Evolutionary conservation across 352 stramenopile genomes (phyloP).

Genomic region (Phytopythium sindhum): DNA sequence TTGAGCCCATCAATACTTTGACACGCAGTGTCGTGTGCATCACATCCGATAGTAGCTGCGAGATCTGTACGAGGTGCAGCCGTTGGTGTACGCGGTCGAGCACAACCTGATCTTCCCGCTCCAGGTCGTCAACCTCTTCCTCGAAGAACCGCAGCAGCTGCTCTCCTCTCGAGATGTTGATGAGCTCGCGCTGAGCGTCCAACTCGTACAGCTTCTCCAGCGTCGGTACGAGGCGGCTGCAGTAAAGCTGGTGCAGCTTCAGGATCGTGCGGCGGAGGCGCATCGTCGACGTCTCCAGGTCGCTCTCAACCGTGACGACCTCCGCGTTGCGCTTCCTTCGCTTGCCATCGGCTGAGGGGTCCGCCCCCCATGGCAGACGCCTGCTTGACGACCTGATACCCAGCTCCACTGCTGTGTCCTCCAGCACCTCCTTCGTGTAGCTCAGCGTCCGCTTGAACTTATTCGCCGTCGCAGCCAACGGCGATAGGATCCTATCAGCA

Average conservation of each 20-base stretch:
- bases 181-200: slow-evolving; percentile 33
- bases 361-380: slow-evolving; percentile 49
- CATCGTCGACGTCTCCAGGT: slow-evolving; percentile 41
- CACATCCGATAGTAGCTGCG: slow-evolving; percentile 57
- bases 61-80: slow-evolving; percentile 50
- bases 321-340: slow-evolving; percentile 9
- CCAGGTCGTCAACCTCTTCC: slow-evolving; percentile 62
- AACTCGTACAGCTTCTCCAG: slow-evolving; percentile 46
- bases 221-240: slow-evolving; percentile 43
- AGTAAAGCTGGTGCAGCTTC: slow-evolving; percentile 57
- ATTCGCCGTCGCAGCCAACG: slow-evolving; percentile 19
- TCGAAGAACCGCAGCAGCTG: slow-evolving; percentile 54
- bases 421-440: slow-evolving; percentile 49
- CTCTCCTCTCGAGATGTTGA: slow-evolving; percentile 38
- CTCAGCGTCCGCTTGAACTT: slow-evolving; percentile 34
- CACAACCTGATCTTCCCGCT: slow-evolving; percentile 48
- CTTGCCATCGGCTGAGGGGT: slow-evolving; percentile 14
- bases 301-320: slow-evolving; percentile 41
- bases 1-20: slow-evolving; percentile 57
- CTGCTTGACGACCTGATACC: slow-evolving; percentile 24
- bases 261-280: slow-evolving; percentile 53
- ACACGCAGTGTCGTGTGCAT: slow-evolving; percentile 53
- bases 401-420: slow-evolving; percentile 47
- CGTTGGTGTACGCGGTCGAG: slow-evolving; percentile 50
- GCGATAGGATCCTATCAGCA: slow-evolving; percentile 7